Base-by-base conservation (phyloP, 208 protist species). In the Vickermania ingenoplastis region DNA sequence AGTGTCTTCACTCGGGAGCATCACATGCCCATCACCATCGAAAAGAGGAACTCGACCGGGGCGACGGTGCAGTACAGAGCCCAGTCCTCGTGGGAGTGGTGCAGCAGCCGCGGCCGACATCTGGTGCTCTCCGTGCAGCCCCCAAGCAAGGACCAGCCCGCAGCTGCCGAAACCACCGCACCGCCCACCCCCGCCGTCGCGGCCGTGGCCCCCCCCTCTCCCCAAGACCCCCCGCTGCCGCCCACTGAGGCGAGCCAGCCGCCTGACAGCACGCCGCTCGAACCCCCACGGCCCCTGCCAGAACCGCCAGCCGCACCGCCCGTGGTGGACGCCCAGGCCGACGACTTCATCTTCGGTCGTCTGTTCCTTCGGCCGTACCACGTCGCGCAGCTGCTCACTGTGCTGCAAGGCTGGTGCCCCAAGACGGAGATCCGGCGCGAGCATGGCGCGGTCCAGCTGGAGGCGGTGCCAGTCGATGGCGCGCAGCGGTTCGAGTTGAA, bases 361-460 rank as follows among this genome's bases (percentile, higher is more conserved):
- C 70, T 94, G 0, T 94, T 94, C 61, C 69, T 94, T n/a, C 67
- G 81, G 0, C 81, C 83, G 23, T 88, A 89, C 57, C 80, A 94
- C 59, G 87, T 94, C 5, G 87, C 81, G 13, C 79, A 88, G 63
- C 69, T 94, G n/a, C 67, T 94, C 25, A 67, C 79, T 11, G 87
- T 89, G 36, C 59, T 94, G 51, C 77, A 89, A 54, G 81, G 83
- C 0, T 87, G 81, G 71, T 55, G 64, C 0, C 41, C 59, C 21
- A 65, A 61, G 22, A 65, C 69, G 0, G 61, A 65, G 14, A 63
- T 88, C 13, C 56, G 73, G 36, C 79, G 79, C 25, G 61, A 79
- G 56, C 81, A 85, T 53, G 65, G 83, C 1, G 65, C 53, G 24
- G 61, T 91, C 52, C 66, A 61, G 0, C 60, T 91, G 27, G 41